Evolutionary conservation across 2,329 filamentous ascomycete genomes (phyloP).

Genomic region (Alternaria sp.): DNA sequence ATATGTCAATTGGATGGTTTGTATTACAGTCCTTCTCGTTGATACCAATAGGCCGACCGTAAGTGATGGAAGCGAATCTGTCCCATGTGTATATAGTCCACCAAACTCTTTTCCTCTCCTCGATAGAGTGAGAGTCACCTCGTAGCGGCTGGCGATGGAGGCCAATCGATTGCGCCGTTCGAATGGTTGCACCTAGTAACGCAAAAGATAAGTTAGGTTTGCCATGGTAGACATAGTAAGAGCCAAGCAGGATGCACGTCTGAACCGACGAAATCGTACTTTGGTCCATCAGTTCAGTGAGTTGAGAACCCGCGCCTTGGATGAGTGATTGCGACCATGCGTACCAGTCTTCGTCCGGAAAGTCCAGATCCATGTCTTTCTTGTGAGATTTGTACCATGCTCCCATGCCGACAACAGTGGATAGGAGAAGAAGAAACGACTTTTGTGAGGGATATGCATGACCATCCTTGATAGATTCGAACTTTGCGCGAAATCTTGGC

Average conservation of each 20-base stretch:
- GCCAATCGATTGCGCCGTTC: constrained; percentile 47
- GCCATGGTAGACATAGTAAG: constrained; percentile 55
- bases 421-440: constrained; percentile 50
- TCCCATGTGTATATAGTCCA: constrained; percentile 57
- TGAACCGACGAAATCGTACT: constrained; percentile 51
- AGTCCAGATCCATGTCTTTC: constrained; percentile 11
- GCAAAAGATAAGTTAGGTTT: constrained; percentile 53
- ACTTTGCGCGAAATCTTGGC: constrained; percentile 49
- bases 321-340: constrained; percentile 26
- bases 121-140: constrained; percentile 34
- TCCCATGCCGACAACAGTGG: constrained; percentile 50
- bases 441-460: constrained; percentile 45
- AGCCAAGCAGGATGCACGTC: constrained; percentile 52
- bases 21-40: constrained; percentile 54
- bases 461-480: constrained; percentile 42
- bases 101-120: constrained; percentile 53
- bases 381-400: constrained; percentile 51
- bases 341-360: constrained; percentile 21
- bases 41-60: constrained; percentile 53
- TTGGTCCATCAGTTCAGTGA: constrained; percentile 54
- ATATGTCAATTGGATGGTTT: constrained; percentile 45
- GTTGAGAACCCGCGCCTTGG: constrained; percentile 42
- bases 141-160: constrained; percentile 42
- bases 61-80: constrained; percentile 52
- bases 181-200: constrained; percentile 50